phyloP scores from a whole-genome alignment of 2,329 filamentous ascomycete species.

The Colletotrichum destructivum region DNA sequence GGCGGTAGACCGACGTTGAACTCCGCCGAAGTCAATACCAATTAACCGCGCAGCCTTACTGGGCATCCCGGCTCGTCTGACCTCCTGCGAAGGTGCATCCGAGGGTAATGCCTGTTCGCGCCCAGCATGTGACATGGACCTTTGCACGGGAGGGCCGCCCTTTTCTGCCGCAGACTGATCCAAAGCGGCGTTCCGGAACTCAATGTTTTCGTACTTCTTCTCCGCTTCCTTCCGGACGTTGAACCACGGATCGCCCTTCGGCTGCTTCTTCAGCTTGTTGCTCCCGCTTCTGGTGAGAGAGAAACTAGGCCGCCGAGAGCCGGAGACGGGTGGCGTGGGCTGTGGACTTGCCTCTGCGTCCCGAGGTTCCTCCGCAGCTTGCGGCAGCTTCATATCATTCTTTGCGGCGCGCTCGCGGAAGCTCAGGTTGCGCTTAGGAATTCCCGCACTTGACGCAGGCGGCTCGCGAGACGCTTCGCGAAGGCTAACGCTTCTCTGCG shows the following conservation, averaged over 20 bases:
- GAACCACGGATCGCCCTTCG: slow-evolving; percentile 66
- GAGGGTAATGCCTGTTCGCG: slow-evolving; percentile 54
- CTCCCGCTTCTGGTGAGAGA: slow-evolving; percentile 65
- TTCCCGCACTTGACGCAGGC: slow-evolving; percentile 42
- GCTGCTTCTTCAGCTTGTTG: slow-evolving; percentile 72
- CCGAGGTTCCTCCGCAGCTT: slow-evolving; percentile 35
- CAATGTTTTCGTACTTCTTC: slow-evolving; percentile 51
- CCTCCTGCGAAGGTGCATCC: slow-evolving; percentile 43
- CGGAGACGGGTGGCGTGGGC: slow-evolving; percentile 48
- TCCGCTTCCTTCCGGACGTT: slow-evolving; percentile 60
- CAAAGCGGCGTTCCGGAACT: slow-evolving; percentile 45
- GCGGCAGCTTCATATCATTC: slow-evolving; percentile 57
- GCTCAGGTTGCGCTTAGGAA: slow-evolving; percentile 70
- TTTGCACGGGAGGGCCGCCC: slow-evolving; percentile 37
- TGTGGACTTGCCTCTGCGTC: slow-evolving; percentile 44
- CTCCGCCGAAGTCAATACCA: slow-evolving; percentile 34
- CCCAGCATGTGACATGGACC: slow-evolving; percentile 42
- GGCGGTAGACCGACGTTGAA: slow-evolving; percentile 41
- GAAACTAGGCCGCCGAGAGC: slow-evolving; percentile 47
- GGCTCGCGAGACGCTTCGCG: slow-evolving; percentile 40
- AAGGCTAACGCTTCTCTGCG: slow-evolving; percentile 41
- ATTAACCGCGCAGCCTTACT: slow-evolving; percentile 43
- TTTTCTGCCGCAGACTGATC: slow-evolving; percentile 43
- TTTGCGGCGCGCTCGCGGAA: slow-evolving; percentile 71
- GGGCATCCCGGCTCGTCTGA: slow-evolving; percentile 30